Evolutionary conservation across 495 filamentous ascomycete genomes (phyloP), one percentile per base, ranked within the genome.

Genomic region (Mycothermus thermophilus): DNA sequence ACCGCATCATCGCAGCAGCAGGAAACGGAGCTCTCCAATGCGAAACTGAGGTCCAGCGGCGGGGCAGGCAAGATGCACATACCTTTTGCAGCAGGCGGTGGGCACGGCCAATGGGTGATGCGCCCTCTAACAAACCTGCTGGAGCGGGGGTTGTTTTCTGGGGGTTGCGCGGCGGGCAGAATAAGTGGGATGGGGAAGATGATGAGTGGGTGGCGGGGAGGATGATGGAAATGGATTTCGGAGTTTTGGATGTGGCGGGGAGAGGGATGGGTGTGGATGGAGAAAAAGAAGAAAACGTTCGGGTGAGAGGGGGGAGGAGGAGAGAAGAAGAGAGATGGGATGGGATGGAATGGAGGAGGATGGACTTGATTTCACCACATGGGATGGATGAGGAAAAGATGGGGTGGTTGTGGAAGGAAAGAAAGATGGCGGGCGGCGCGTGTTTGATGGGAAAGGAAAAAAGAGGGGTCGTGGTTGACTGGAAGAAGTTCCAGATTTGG

Each of bases 391-490:
- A n/a, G n/a, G n/a, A n/a, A n/a, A 14, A 21, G 30, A 24, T 13
- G 28, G 24, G 23, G 23, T 11, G 22, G 22, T 25, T 6, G 22
- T 25, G 11, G 27, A 31, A 35, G 36, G 41, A 40, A 40, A 24
- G 42, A 41, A 40, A 26, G 26, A 30, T 20, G 18, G 6, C 16
- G 25, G 12, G 34, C 29, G 28, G 10, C 32, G 18, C 32, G n/a
- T 23, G 18, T 23, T 11, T 24, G 15, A 34, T 30, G 46, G 39
- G 36, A 46, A 41, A 43, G 40, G 8, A 38, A 39, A 40, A 45
- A 40, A 46, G 47, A 48, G 47, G 52, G 51, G 34, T 30, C 31
- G n/a, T n/a, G n/a, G n/a, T n/a, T n/a, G n/a, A n/a, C n/a, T n/a
- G n/a, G n/a, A n/a, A n/a, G n/a, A n/a, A n/a, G n/a, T n/a, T 12